phyloP scores from a whole-genome alignment of 164 flowering plant species.

The Vitis labrusca region DNA sequence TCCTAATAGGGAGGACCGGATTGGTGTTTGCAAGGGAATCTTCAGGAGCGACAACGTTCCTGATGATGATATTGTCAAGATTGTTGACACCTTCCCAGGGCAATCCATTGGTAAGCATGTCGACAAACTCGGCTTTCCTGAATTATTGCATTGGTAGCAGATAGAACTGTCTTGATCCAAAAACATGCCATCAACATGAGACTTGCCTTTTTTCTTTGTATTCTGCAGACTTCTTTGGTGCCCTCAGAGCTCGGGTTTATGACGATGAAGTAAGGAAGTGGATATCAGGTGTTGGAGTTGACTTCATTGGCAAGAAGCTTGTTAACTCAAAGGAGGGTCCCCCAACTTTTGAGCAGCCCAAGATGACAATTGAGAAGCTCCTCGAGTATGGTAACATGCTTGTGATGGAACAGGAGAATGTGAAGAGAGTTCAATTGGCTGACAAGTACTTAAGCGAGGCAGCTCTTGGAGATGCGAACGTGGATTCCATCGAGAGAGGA shows the following conservation, averaged over 20 bases:
- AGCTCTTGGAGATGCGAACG: conserved; percentile 48
- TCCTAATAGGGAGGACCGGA: conserved; percentile 45
- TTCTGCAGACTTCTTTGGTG: conserved; percentile 50
- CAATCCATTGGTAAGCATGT: conserved; percentile 40
- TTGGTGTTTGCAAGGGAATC: conserved; percentile 50
- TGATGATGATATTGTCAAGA: conserved; percentile 27
- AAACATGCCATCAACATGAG: neutral
- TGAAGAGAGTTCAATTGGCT: conserved; percentile 60
- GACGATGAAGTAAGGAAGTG: conserved; percentile 58
- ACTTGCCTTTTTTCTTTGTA: neutral
- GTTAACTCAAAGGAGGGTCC: conserved; percentile 58
- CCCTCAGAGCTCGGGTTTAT: conserved; percentile 50
- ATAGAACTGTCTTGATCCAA: neutral
- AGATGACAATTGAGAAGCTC: conserved; percentile 49
- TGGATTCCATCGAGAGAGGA: conserved; percentile 7
- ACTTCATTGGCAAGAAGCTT: conserved; percentile 41
- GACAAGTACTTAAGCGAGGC: conserved; percentile 41
- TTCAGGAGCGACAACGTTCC: conserved; percentile 36
- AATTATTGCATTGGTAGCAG: no score
- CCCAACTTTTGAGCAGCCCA: conserved; percentile 52
- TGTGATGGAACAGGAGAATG: conserved; percentile 53
- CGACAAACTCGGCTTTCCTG: no score
- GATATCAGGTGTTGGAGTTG: conserved; percentile 42
- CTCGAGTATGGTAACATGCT: conserved; percentile 52
- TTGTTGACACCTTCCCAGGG: conserved; percentile 49